Evolutionary conservation across 2,329 filamentous ascomycete species (phyloP).

Genomic region (Botrytis galanthina): DNA sequence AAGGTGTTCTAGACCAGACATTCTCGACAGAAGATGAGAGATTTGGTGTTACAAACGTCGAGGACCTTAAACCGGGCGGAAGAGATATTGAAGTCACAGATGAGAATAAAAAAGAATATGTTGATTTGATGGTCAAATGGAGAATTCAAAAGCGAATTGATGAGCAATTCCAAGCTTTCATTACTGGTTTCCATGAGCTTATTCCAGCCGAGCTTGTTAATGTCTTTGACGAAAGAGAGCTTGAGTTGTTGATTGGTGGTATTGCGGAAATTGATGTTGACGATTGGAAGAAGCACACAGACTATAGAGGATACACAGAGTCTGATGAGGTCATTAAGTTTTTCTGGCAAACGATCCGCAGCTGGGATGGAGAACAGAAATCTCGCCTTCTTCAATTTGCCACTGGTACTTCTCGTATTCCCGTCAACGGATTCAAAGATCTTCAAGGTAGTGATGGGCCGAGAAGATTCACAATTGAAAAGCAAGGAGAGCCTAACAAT

Average conservation of each 20-base stretch:
- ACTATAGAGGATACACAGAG: conserved; percentile 98
- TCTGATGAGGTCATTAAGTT: conserved; percentile 95
- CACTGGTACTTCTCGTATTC: conserved; percentile 94
- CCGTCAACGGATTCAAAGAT: conserved; percentile 99
- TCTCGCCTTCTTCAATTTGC: conserved; percentile 94
- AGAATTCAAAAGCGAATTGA: conserved; percentile 98
- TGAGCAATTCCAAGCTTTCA: conserved; percentile 97
- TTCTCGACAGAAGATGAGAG: conserved; percentile 97
- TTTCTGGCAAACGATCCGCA: conserved; percentile 97
- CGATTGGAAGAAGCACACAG: conserved; percentile 99
- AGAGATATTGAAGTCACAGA: conserved; percentile 95
- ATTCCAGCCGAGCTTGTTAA: conserved; percentile 96
- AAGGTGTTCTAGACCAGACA: conserved; percentile 88
- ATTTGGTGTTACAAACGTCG: conserved; percentile 90
- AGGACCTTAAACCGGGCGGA: conserved; percentile 88
- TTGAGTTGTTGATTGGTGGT: conserved; percentile 94
- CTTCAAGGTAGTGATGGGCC: conserved; percentile 95
- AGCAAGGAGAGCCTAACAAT: conserved; percentile 86
- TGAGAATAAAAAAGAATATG: conserved; percentile 98
- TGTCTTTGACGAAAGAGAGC: conserved; percentile 95
- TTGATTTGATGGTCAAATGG: conserved; percentile 98
- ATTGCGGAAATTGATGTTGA: conserved; percentile 99
- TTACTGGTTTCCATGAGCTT: conserved; percentile 94
- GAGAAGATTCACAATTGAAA: conserved; percentile 94
- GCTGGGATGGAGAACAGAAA: conserved; percentile 98